These are phyloP conservation scores for Wickerhamiella brachini DNA, from an alignment of 805 yeast species.

Conservation along the genomic window DNA sequence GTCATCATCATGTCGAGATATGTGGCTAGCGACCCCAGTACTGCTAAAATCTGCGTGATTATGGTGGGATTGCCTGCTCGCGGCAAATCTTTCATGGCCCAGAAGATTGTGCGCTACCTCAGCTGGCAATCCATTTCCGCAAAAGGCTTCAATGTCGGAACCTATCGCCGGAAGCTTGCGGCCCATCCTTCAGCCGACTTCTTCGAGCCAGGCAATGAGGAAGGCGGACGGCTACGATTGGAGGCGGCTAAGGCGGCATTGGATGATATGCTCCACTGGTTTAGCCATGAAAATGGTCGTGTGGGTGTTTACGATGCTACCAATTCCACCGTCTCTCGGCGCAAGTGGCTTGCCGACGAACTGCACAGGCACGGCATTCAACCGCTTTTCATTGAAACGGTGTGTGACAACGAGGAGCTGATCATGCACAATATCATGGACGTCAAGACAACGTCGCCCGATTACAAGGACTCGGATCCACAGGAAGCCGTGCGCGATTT, in stretches of 20 bases:
- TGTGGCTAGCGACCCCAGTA: conserved; percentile 16
- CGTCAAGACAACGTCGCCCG: conserved; percentile 79
- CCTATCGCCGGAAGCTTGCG: conserved; percentile 54
- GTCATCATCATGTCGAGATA: conserved; percentile 7
- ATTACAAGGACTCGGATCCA: conserved; percentile 53
- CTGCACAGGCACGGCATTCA: conserved; percentile 40
- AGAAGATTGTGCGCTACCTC: conserved; percentile 81
- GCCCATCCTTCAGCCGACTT: conserved; percentile 63
- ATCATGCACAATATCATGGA: conserved; percentile 70
- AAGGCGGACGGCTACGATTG: conserved; percentile 48
- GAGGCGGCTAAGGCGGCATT: conserved; percentile 64
- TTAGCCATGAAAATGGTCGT: conserved; percentile 59
- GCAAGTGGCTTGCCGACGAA: conserved; percentile 42
- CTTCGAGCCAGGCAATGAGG: conserved; percentile 52
- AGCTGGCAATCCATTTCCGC: conserved; percentile 86
- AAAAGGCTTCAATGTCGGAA: conserved; percentile 80
- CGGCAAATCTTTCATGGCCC: conserved; percentile 90
- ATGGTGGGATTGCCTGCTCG: conserved; percentile 39
- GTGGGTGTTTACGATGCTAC: conserved; percentile 95
- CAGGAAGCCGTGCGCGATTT: conserved; percentile 65
- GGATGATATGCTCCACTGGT: conserved; percentile 77
- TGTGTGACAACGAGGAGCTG: conserved; percentile 71
- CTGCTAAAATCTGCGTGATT: conserved; percentile 17
- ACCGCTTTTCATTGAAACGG: conserved; percentile 86
- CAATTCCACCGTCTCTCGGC: conserved; percentile 63